Evolutionary conservation across 495 filamentous ascomycete species (phyloP).

Genomic region (Neurospora sp.): DNA sequence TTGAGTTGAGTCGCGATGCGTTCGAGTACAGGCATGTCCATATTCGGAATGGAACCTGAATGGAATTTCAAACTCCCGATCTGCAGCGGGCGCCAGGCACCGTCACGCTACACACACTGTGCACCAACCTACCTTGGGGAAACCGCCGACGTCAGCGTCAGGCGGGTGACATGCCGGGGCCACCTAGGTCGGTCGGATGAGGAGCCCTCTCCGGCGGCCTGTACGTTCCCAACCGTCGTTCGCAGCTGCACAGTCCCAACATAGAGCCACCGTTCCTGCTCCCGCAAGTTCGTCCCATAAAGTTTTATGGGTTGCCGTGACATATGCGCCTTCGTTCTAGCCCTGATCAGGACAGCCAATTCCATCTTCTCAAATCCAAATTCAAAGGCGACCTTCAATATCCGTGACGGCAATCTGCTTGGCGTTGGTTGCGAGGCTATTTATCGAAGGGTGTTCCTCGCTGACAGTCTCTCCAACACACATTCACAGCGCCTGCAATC

Average conservation of each 20-base stretch:
- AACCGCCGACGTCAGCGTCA: background rate
- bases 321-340: background rate
- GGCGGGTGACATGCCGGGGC: background rate
- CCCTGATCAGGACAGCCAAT: background rate
- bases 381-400: background rate
- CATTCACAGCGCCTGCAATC: background rate
- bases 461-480: background rate
- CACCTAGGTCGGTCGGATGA: background rate
- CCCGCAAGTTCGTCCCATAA: background rate
- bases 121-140: background rate
- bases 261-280: background rate
- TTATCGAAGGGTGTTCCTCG: background rate
- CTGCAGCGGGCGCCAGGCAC: background rate
- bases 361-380: background rate
- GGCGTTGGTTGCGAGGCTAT: background rate
- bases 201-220: background rate
- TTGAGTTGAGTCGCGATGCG: background rate
- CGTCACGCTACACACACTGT: background rate
- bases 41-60: background rate
- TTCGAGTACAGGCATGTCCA: background rate
- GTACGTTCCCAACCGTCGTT: background rate
- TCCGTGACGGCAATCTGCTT: background rate
- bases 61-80: background rate
- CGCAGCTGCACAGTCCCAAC: background rate
- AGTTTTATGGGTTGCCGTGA: background rate